These are phyloP conservation scores for Lipomyces orientalis DNA, from an alignment of 805 yeast species.

Conservation along the genomic window DNA sequence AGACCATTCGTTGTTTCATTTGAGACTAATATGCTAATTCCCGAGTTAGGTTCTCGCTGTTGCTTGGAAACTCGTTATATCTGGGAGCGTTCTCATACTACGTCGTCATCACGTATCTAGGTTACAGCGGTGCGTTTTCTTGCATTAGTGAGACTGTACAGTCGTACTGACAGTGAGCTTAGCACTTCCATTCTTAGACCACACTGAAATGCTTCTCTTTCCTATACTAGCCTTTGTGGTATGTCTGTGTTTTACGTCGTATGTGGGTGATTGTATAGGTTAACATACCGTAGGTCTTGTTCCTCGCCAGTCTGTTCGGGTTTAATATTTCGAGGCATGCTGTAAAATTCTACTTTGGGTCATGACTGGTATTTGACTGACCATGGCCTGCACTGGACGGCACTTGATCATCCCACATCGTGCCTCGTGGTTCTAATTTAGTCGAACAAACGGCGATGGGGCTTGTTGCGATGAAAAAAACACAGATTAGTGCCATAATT, in stretches of 20 bases:
- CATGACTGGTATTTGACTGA: neutral
- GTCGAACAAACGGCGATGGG: neutral
- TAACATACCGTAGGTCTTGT: constrained; percentile 60
- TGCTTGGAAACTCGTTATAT: constrained; percentile 81
- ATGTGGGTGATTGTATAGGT: constrained; percentile 64
- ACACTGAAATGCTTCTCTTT: constrained; percentile 63
- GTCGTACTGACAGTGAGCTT: neutral
- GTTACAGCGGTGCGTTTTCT: constrained; percentile 63
- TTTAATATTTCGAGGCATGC: constrained; percentile 74
- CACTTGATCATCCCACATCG: neutral
- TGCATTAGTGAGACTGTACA: neutral
- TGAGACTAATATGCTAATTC: neutral
- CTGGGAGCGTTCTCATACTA: constrained; percentile 76
- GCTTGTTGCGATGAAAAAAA: neutral
- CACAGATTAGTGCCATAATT: neutral
- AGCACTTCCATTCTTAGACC: constrained; percentile 64
- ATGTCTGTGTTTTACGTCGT: neutral
- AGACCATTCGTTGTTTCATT: neutral
- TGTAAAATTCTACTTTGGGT: constrained; percentile 53
- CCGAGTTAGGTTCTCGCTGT: constrained; percentile 53
- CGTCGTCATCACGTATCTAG: constrained; percentile 80
- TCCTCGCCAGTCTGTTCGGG: constrained; percentile 67
- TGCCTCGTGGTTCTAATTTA: neutral
- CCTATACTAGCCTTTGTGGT: constrained; percentile 66
- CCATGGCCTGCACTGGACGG: neutral